Evolutionary conservation across 2,329 filamentous ascomycete species (phyloP), one percentile per base, ranked within the genome.

Genomic region (Colletotrichum acutatum): DNA sequence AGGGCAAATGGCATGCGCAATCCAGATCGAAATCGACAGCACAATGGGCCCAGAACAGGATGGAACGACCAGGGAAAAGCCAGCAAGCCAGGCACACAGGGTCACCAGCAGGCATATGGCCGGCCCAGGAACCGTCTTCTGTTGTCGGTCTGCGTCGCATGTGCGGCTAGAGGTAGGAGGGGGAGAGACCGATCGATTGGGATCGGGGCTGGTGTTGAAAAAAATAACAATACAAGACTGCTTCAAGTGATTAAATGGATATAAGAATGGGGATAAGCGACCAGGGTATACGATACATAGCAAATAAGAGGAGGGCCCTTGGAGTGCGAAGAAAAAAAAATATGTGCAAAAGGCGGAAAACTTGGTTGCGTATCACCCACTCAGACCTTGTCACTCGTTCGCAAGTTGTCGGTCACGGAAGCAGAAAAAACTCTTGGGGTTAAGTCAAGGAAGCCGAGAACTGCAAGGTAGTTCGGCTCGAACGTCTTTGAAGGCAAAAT

Each of bases 21-120:
- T 70, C 58, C 53, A 16, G 59, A 70, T 72, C 46, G 60, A 60
- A 69, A 70, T 65, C 60, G 66, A 49, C 54, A 53, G 32, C 26
- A 54, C 42, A 46, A 46, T 28, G 26, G 66, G 70, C 59, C 70
- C 66, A 70, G 70, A 72, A 70, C 66, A 56, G 46, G 63, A 72
- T 72, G 30, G 70, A 72, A 72, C 66, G 16, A 34, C 54, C 30
- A 72, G 42, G 69, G 64, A 46, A 53, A 53, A 53, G 53, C 65
- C 58, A 53, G 58, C 63, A 52, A 56, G 26, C 66, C 52, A 65
- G 32, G 34, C 32, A 65, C 52, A 32, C 32, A 57, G 24, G n/a
- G 26, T n/a, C 24, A 57, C 52, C 22, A 56, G 22, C 62, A 32
- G 56, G 32, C 32, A 65, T 65, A 32, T 22, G 61, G 42, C 61